phyloP scores from a whole-genome alignment of 352 stramenopile species.

The Globisporangium middletonii region DNA sequence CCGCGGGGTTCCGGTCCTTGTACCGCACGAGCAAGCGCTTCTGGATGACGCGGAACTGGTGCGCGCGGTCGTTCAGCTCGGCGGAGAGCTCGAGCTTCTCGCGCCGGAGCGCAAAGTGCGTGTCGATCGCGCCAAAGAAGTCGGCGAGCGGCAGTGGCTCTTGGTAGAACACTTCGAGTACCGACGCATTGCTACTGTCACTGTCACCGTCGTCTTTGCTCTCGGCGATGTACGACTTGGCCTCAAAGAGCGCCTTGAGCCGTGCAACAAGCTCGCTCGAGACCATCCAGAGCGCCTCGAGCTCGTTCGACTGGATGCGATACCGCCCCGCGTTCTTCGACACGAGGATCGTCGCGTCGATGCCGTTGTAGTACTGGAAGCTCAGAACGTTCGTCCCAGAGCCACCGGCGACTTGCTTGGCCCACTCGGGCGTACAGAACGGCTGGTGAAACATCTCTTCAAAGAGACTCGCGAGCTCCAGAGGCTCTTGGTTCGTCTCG shows the following conservation, averaged over 20 bases:
- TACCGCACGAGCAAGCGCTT: constrained; percentile 88
- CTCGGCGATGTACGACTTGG: background rate
- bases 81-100: constrained; percentile 55
- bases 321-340: constrained; percentile 89
- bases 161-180: constrained; percentile 69
- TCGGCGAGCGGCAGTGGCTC: constrained; percentile 80
- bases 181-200: constrained; percentile 13
- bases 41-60: constrained; percentile 87
- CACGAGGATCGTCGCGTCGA: constrained; percentile 81
- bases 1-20: constrained; percentile 82
- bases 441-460: constrained; percentile 86
- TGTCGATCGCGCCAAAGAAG: constrained; percentile 86
- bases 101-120: constrained; percentile 71
- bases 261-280: constrained; percentile 68
- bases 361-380: constrained; percentile 86
- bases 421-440: constrained; percentile 57
- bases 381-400: constrained; percentile 73
- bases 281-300: constrained; percentile 77
- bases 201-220: constrained; percentile 20
- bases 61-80: constrained; percentile 77
- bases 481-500: constrained; percentile 78
- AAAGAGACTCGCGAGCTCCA: constrained; percentile 71
- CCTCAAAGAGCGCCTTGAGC: constrained; percentile 45
- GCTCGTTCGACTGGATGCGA: constrained; percentile 80
- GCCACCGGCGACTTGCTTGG: constrained; percentile 54